These are phyloP conservation scores for Aspergillus fischeri DNA, from an alignment of 2,329 filamentous ascomycete genomes.

Conservation along the genomic window DNA sequence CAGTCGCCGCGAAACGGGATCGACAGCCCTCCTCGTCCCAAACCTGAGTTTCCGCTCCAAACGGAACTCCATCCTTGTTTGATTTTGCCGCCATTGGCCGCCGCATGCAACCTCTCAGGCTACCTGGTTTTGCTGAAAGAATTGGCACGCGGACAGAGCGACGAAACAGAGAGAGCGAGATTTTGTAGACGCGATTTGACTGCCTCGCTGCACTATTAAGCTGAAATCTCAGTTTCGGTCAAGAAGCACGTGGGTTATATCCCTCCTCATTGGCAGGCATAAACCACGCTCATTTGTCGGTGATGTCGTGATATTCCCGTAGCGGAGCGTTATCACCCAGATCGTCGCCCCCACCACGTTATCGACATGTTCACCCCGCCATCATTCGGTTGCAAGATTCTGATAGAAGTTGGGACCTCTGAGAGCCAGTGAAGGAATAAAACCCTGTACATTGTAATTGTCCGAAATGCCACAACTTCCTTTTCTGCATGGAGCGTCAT, in stretches of 20 bases:
- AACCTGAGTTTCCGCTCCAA: background rate
- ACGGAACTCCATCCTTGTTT: background rate
- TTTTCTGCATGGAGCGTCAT: background rate
- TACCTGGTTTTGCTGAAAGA: background rate
- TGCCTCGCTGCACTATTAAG: background rate
- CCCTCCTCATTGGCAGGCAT: background rate
- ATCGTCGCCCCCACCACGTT: background rate
- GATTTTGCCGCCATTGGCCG: background rate
- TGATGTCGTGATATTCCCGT: background rate
- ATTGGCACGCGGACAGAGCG: background rate
- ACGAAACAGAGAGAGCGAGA: background rate
- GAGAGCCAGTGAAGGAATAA: background rate
- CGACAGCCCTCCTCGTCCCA: background rate
- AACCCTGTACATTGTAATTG: background rate
- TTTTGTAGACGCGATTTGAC: background rate
- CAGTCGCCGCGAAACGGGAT: background rate
- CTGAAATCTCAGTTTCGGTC: background rate
- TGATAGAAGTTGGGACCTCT: too few relatives aligned
- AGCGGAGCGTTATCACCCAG: background rate
- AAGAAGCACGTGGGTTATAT: background rate
- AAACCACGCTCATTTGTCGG: background rate
- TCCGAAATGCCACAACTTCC: too few relatives aligned
- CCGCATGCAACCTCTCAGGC: background rate
- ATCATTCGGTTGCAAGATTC: background rate
- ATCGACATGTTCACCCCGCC: background rate